These are phyloP conservation scores for Saccharomycopsis crataegensis DNA, from an alignment of 1,139 yeast genomes.

Conservation along the genomic window DNA sequence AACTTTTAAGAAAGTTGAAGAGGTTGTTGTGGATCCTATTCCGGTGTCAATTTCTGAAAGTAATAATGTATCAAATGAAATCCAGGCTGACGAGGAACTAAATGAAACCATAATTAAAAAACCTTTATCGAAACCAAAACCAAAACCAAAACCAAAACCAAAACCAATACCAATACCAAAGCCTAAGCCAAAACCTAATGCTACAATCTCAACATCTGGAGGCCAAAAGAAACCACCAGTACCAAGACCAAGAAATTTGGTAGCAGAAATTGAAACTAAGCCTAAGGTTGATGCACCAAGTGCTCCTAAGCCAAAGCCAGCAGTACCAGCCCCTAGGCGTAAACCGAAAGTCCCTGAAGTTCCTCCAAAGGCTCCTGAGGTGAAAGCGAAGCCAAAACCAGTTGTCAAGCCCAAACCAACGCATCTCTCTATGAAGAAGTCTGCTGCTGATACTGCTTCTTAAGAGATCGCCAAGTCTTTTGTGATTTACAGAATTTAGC, in stretches of 20 bases:
- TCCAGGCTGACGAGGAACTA: background rate
- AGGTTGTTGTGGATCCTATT: too few species aligned
- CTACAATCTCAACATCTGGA: too few species aligned
- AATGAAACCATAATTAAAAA: background rate
- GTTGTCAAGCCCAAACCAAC: background rate
- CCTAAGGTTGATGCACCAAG: background rate
- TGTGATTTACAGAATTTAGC: too few species aligned
- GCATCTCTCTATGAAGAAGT: background rate
- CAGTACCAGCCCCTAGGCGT: background rate
- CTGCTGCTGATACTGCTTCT: too few species aligned
- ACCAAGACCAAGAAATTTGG: background rate
- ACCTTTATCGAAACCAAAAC: conserved; percentile 1
- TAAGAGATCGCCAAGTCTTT: too few species aligned
- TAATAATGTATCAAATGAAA: background rate
- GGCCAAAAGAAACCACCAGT: background rate
- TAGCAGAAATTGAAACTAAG: background rate
- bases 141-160: conserved; percentile 7
- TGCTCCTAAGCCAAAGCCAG: conserved; percentile 5
- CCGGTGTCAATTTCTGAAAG: too few species aligned
- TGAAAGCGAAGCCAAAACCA: background rate
- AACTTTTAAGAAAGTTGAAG: too few species aligned
- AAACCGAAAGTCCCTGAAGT: background rate
- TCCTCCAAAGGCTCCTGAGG: background rate
- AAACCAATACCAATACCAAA: conserved; percentile 4
- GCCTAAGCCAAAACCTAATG: conserved; percentile 9